A percentile compares a stretch with the other conserved stretches of the same genome.
phyloP scores from a whole-genome alignment of 2,329 filamentous ascomycete species.

The Acrodontium crateriforme region DNA sequence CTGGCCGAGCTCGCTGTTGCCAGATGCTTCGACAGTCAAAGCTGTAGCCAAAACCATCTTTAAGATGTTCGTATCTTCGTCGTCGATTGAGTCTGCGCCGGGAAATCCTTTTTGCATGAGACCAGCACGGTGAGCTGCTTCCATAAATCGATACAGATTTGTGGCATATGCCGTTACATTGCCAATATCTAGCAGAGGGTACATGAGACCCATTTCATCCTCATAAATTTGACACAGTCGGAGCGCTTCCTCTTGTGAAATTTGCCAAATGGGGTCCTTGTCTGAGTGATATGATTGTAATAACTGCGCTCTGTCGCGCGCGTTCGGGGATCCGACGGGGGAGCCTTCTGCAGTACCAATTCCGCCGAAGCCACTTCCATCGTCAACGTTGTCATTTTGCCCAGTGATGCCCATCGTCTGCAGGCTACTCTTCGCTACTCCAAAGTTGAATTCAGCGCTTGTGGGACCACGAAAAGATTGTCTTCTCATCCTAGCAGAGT shows the following conservation, averaged over 20 bases:
- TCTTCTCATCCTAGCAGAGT: slow-evolving; percentile 26
- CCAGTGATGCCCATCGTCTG: slow-evolving; percentile 77
- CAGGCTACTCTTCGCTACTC: slow-evolving; percentile 74
- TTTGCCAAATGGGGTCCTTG: slow-evolving; percentile 67
- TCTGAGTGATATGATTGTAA: slow-evolving; percentile 27
- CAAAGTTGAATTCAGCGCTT: slow-evolving; percentile 70
- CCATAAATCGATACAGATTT: slow-evolving; percentile 58
- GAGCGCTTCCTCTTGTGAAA: slow-evolving; percentile 66
- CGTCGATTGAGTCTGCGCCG: slow-evolving; percentile 45
- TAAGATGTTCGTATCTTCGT: slow-evolving; percentile 54
- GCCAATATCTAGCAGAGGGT: slow-evolving; percentile 68
- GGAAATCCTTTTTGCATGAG: slow-evolving; percentile 41
- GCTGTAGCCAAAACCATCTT: slow-evolving; percentile 75
- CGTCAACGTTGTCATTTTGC: slow-evolving; percentile 51
- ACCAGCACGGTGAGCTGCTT: slow-evolving; percentile 46
- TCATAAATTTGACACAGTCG: slow-evolving; percentile 69
- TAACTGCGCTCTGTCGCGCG: slow-evolving; percentile 6
- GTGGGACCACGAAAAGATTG: slow-evolving; percentile 71
- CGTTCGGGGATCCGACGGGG: slow-evolving; percentile 2
- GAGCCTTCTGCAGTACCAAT: slow-evolving; percentile 4
- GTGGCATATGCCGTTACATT: slow-evolving; percentile 56
- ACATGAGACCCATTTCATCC: slow-evolving; percentile 87
- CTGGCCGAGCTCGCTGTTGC: slow-evolving; percentile 60
- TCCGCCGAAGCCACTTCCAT: slow-evolving; percentile 11
- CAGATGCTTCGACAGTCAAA: slow-evolving; percentile 63